A percentile compares a stretch with the other conserved stretches of the same genome.
phyloP scores from a whole-genome alignment of 441 rosid genomes.

The Rhodomyrtus psidioides region DNA sequence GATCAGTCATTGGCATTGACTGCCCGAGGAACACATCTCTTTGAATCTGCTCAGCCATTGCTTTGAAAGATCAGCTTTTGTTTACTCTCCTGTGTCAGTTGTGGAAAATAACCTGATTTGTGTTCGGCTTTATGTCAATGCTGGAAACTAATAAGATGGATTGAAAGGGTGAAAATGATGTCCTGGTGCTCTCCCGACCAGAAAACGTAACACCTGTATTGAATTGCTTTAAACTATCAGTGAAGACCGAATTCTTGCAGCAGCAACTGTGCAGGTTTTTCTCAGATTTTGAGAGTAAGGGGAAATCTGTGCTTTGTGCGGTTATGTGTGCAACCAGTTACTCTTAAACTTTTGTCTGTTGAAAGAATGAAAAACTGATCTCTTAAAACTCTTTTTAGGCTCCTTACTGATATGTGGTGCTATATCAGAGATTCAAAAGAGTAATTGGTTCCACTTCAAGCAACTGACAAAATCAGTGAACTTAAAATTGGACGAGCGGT shows the following conservation, averaged over 20 bases:
- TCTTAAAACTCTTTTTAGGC: not conserved
- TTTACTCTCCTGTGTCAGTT: not conserved
- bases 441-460: not conserved
- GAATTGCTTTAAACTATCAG: not conserved
- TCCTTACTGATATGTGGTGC: not conserved
- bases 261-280: not conserved
- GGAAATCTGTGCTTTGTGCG: not conserved
- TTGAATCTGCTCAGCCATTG: not conserved
- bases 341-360: not conserved
- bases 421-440: not conserved
- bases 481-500: not conserved
- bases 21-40: not conserved
- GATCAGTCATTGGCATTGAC: not conserved
- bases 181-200: not conserved
- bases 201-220: not conserved
- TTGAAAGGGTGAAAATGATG: not conserved
- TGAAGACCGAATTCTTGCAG: not conserved
- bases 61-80: not conserved
- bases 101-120: not conserved
- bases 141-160: not conserved
- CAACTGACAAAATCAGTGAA: not conserved
- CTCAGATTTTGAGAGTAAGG: not conserved
- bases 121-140: not conserved
- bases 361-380: not conserved
- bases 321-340: not conserved